phyloP scores from a whole-genome alignment of 768 basidiomycete species.

The Amanita brunnescens region DNA sequence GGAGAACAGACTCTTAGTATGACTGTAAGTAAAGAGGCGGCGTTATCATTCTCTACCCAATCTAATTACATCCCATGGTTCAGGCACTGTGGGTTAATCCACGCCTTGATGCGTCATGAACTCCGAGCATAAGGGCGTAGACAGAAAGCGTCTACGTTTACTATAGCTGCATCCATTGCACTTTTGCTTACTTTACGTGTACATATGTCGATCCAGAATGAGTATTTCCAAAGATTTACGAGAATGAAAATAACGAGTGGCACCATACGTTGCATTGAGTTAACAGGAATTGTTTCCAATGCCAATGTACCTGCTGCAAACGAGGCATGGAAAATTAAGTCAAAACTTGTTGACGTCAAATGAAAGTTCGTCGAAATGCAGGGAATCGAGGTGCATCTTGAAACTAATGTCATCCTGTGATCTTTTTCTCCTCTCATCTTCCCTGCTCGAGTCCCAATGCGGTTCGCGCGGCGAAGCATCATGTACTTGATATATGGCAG shows the following conservation, averaged over 20 bases:
- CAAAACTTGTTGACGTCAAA: conserved; percentile 33
- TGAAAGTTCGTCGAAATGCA: conserved; percentile 64
- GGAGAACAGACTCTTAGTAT: conserved; percentile 47
- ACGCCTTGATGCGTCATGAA: conserved; percentile 8
- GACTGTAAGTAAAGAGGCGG: conserved; percentile 36
- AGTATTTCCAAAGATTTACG: neutral
- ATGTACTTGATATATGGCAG: neutral
- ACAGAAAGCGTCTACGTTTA: neutral
- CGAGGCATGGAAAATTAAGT: conserved; percentile 8
- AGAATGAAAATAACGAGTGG: neutral
- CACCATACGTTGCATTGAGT: neutral
- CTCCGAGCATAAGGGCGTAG: neutral
- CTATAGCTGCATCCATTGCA: neutral
- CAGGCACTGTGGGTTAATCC: conserved; percentile 42
- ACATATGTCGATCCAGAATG: neutral
- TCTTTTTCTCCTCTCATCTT: neutral
- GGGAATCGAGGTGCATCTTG: conserved; percentile 63
- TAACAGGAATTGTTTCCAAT: neutral
- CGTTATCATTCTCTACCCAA: neutral
- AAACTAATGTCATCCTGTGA: conserved; percentile 30
- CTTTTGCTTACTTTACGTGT: neutral
- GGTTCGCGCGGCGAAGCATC: too few species aligned
- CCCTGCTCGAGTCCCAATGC: neutral
- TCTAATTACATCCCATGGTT: neutral
- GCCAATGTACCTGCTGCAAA: neutral